Conservation (phyloP, 306 rosid genomes). For the Vigna mungo region DNA sequence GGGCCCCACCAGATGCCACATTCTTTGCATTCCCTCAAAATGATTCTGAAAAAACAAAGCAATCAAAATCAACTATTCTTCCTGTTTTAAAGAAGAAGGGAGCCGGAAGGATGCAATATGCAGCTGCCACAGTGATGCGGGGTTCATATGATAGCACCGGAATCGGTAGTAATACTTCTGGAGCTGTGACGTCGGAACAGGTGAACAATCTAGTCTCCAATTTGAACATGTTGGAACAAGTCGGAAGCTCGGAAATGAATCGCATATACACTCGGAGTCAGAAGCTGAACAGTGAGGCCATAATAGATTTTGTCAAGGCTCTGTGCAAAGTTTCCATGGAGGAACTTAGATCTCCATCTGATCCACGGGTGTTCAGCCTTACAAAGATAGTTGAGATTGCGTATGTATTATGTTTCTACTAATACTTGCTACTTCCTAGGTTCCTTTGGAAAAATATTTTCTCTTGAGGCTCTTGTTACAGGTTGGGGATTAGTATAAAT, state of each 20-base stretch:
- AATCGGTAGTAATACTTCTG: slow-evolving; percentile 85
- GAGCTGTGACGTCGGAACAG: slow-evolving; percentile 86
- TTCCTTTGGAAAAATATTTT: slow-evolving; percentile 24
- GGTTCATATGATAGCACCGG: slow-evolving; percentile 99
- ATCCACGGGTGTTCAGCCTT: slow-evolving; percentile 99
- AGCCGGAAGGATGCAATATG: slow-evolving; percentile 90
- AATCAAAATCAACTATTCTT: slow-evolving; percentile 79
- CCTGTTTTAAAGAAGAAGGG: slow-evolving; percentile 96
- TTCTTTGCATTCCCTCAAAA: slow-evolving; percentile 95
- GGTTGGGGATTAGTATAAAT: slow-evolving; percentile 31
- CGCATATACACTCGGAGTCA: slow-evolving; percentile 96
- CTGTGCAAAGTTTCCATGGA: slow-evolving; percentile 98
- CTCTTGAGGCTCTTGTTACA: neutral
- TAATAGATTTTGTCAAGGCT: slow-evolving; percentile 96
- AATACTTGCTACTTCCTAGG: slow-evolving; percentile 16
- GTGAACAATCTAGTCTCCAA: slow-evolving; percentile 94
- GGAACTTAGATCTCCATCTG: slow-evolving; percentile 93
- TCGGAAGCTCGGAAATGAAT: slow-evolving; percentile 98
- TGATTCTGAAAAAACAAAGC: slow-evolving; percentile 86
- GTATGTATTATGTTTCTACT: slow-evolving; percentile 60
- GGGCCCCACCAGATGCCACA: slow-evolving; percentile 99
- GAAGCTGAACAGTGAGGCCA: slow-evolving; percentile 96
- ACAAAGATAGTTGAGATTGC: slow-evolving; percentile 99
- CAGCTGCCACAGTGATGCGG: slow-evolving; percentile 89
- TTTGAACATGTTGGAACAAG: slow-evolving; percentile 97